Conservation (phyloP, 345 rosid genomes). For the Cardamine resedifolia region DNA sequence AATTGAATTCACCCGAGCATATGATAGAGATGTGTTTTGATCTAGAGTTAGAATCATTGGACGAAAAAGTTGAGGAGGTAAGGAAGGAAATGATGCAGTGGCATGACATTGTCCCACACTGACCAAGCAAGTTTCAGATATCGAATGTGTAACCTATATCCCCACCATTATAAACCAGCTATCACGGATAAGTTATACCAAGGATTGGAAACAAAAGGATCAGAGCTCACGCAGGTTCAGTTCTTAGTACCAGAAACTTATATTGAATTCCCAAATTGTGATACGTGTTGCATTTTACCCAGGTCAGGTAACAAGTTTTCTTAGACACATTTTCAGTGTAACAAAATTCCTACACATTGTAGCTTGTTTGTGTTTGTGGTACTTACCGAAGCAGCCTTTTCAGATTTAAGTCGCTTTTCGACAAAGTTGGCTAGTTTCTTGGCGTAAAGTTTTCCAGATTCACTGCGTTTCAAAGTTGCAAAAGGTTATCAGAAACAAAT, state of each 20-base stretch:
- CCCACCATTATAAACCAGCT: neutral
- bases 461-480: slow-evolving; percentile 52
- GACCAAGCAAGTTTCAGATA: neutral
- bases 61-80: neutral
- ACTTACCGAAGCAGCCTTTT: slow-evolving; percentile 98
- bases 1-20: neutral
- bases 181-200: neutral
- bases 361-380: neutral
- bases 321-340: slow-evolving; percentile 6
- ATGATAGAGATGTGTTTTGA: neutral
- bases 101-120: neutral
- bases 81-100: neutral
- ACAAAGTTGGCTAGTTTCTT: slow-evolving; percentile 90
- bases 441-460: slow-evolving; percentile 78
- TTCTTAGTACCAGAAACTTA: neutral
- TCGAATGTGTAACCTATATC: slow-evolving; percentile 1
- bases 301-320: slow-evolving; percentile 20
- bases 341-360: slow-evolving; percentile 2
- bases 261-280: neutral
- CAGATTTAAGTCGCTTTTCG: slow-evolving; percentile 89
- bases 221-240: neutral
- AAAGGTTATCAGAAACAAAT: slow-evolving; percentile 16
- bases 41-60: neutral
- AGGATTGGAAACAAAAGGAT: neutral
- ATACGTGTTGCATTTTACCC: neutral